These are phyloP conservation scores for Chloris gayana DNA, from an alignment of 176 grass and related monocot genomes.

Conservation along the genomic window DNA sequence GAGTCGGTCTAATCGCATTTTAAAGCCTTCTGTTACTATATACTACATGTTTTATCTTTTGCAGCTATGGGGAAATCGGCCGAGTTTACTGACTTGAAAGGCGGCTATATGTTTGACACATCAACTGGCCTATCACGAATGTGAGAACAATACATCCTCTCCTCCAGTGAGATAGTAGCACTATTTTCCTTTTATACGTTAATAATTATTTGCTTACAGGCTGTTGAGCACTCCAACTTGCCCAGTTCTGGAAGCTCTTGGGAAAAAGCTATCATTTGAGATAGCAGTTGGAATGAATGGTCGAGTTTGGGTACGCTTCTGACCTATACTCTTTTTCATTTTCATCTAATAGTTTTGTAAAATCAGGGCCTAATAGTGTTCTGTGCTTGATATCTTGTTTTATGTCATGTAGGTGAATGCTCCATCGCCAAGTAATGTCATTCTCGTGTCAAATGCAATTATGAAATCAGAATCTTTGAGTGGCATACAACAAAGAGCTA, in stretches of 20 bases:
- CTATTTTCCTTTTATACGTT: constrained; percentile 20
- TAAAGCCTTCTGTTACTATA: constrained; percentile 24
- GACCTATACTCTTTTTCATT: neutral
- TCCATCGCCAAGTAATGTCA: constrained; percentile 64
- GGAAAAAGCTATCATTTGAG: constrained; percentile 82
- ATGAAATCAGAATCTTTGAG: constrained; percentile 76
- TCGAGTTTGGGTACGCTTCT: constrained; percentile 79
- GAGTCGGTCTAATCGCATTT: neutral
- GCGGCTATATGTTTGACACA: constrained; percentile 88
- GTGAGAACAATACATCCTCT: constrained; percentile 49
- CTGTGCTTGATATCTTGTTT: constrained; percentile 5
- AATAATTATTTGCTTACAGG: constrained; percentile 52
- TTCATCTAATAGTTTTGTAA: constrained; percentile 16
- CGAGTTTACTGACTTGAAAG: constrained; percentile 82
- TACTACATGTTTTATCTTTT: constrained; percentile 28
- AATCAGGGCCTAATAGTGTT: constrained; percentile 9
- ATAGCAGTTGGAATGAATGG: constrained; percentile 89
- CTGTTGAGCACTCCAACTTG: constrained; percentile 82
- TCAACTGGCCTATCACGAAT: constrained; percentile 94
- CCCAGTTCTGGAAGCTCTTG: constrained; percentile 81
- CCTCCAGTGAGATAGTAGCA: constrained; percentile 6
- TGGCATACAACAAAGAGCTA: constrained; percentile 69
- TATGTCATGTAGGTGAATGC: constrained; percentile 70
- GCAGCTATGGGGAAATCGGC: constrained; percentile 78
- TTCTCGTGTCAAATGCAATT: constrained; percentile 89